These are phyloP conservation scores for Penicillium sp. DNA, from an alignment of 2,329 filamentous ascomycete genomes.

Conservation along the genomic window DNA sequence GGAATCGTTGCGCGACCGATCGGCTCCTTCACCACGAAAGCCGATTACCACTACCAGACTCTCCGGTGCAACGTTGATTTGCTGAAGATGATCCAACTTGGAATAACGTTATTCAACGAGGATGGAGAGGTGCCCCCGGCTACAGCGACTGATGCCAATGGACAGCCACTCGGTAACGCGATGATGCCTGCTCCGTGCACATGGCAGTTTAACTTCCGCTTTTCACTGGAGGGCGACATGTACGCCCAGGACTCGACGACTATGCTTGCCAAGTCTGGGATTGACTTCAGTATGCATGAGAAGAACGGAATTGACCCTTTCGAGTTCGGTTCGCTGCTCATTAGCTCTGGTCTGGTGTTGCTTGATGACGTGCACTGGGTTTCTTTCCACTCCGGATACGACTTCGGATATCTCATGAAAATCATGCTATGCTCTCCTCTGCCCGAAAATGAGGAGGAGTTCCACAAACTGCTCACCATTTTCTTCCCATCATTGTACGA, in stretches of 20 bases:
- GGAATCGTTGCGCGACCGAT: constrained; percentile 94
- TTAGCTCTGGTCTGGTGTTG: constrained; percentile 86
- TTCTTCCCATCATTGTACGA: constrained; percentile 95
- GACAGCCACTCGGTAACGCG: constrained; percentile 52
- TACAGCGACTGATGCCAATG: constrained; percentile 55
- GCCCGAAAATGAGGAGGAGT: constrained; percentile 84
- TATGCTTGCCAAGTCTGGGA: constrained; percentile 84
- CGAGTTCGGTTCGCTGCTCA: constrained; percentile 84
- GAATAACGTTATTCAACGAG: constrained; percentile 87
- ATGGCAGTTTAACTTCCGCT: constrained; percentile 99
- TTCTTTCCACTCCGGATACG: constrained; percentile 95
- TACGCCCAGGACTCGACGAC: constrained; percentile 94
- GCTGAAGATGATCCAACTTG: constrained; percentile 95
- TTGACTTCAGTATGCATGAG: constrained; percentile 81
- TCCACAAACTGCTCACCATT: constrained; percentile 81
- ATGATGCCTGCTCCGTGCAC: constrained; percentile 71
- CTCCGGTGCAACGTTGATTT: constrained; percentile 95
- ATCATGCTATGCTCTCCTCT: constrained; percentile 78
- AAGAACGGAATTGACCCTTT: constrained; percentile 86
- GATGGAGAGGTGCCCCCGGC: constrained; percentile 82
- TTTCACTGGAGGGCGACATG: constrained; percentile 93
- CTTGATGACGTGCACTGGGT: constrained; percentile 91
- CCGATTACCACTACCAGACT: constrained; percentile 98
- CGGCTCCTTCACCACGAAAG: constrained; percentile 89
- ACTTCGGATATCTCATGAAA: constrained; percentile 97